Evolutionary conservation across 768 basidiomycete genomes (phyloP), one percentile per base, ranked within the genome.

Genomic region (Tulasnella sp.): DNA sequence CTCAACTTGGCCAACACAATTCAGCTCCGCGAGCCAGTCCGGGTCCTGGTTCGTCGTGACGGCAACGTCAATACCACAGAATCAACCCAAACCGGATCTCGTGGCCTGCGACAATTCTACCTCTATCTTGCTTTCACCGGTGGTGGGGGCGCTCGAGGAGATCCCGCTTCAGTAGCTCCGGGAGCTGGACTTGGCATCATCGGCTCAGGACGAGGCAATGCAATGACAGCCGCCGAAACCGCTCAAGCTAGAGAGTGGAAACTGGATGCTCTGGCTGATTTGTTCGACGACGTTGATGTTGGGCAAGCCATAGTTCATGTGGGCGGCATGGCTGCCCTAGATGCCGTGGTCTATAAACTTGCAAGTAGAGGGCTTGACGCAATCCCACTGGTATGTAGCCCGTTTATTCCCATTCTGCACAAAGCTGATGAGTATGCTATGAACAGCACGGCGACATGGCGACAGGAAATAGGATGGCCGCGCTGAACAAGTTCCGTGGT

Each of bases 101-200:
- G 95, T 31, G 94, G 94, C 31, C 87, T 99, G 44, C 93, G 97
- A 77, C 97, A 99, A 83, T 98, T 94, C 85, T 99, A 99, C 86
- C 89, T 99, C 52, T 99, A 98, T 84, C 89, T 98, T 38, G 95
- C 97, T 1, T 96, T 98, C 85, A 97, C 96, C 1, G 94, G 96
- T 18, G 92, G 94, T 27, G 83, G 84, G 16, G 91, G 92, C 77
- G 81, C 79, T 4, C 42, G 46, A 16, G 89, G 93, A 68, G 87
- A 90, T 36, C 91, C 94, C 78, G 72, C 80, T 56, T 85, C 84
- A n/a, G 87, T 90, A 18, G 84, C 81, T 36, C 86, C 84, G 78
- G 89, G 88, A 58, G 89, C 89, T 39, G 93, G 94, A 21, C 88
- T 93, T 68, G 94, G 96, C 9, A 97, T 97, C 80, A 98, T 98